Evolutionary conservation across 305 asterid genomes (phyloP).

Genomic region (Rubia balearica): DNA sequence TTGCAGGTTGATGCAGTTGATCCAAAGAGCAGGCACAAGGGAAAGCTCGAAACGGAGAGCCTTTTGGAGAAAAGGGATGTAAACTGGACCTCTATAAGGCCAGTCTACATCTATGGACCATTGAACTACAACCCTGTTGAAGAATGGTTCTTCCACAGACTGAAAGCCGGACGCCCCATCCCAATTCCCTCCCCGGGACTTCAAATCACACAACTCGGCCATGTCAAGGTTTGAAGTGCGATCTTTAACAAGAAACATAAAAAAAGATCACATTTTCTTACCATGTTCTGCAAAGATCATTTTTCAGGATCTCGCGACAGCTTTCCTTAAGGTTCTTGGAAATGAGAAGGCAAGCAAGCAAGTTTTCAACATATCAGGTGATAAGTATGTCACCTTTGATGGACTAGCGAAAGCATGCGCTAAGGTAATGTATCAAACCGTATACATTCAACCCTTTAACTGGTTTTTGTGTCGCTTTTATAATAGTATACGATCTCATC

Average conservation of each 20-base stretch:
- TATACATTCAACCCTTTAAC: background rate
- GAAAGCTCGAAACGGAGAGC: slow-evolving; percentile 96
- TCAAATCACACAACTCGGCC: slow-evolving; percentile 94
- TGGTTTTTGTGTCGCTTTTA: background rate
- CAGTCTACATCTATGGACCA: slow-evolving; percentile 94
- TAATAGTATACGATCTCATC: background rate
- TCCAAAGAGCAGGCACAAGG: slow-evolving; percentile 98
- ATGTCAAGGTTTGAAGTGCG: slow-evolving; percentile 61
- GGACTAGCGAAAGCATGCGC: slow-evolving; percentile 98
- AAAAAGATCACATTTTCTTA: no score
- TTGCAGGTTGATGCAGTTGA: slow-evolving; percentile 81
- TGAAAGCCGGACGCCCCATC: slow-evolving; percentile 93
- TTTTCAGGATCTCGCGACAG: slow-evolving; percentile 75
- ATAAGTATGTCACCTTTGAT: slow-evolving; percentile 84
- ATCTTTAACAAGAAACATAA: background rate
- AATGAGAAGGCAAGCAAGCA: slow-evolving; percentile 85
- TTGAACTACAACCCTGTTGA: slow-evolving; percentile 96
- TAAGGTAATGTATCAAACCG: slow-evolving; percentile 39
- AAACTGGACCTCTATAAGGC: slow-evolving; percentile 89
- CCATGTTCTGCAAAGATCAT: background rate
- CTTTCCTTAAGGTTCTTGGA: slow-evolving; percentile 80
- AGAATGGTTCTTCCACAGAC: slow-evolving; percentile 98
- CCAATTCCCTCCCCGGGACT: slow-evolving; percentile 89
- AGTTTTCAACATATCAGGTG: slow-evolving; percentile 90
- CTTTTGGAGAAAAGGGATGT: slow-evolving; percentile 57